A percentile compares a stretch with the other conserved stretches of the same genome.
These are phyloP conservation scores for Fraxinus angustifolia DNA, from an alignment of 305 asterid species.

Conservation along the genomic window DNA sequence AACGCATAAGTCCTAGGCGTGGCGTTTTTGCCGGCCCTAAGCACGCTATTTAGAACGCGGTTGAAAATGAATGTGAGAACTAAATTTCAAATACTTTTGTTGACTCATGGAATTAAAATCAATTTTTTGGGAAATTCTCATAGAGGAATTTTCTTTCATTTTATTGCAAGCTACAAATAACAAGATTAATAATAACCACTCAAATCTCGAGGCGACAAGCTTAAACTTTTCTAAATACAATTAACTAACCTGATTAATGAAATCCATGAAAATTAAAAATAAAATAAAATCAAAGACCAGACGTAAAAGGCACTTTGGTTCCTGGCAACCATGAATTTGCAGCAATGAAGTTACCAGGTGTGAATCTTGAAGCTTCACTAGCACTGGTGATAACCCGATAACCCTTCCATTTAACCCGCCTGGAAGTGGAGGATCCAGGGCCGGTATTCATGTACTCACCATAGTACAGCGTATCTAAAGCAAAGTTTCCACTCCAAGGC, in stretches of 20 bases:
- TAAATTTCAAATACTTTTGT: background rate
- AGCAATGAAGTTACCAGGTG: conserved; percentile 66
- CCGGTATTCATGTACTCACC: conserved; percentile 89
- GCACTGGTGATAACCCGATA: conserved; percentile 65
- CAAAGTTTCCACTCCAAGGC: conserved; percentile 79
- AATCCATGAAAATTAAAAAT: background rate
- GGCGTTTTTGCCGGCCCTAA: no score
- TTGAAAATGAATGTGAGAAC: no score
- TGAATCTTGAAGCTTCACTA: conserved; percentile 53
- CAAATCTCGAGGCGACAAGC: background rate
- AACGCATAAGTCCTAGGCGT: no score
- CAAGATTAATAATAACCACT: background rate
- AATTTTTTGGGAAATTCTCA: no score
- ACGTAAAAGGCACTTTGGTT: conserved; percentile 60
- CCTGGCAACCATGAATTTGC: conserved; percentile 74
- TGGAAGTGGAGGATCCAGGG: conserved; percentile 59
- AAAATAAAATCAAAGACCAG: conserved; percentile 44
- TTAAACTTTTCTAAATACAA: background rate
- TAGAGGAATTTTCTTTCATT: background rate
- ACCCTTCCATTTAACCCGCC: conserved; percentile 80
- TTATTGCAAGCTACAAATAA: background rate
- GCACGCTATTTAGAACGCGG: no score
- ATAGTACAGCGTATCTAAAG: conserved; percentile 62
- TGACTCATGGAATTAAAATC: background rate
- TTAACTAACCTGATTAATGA: background rate